These are phyloP conservation scores for Malassezia psittaci DNA, from an alignment of 1,284 basidiomycete species.

Conservation along the genomic window DNA sequence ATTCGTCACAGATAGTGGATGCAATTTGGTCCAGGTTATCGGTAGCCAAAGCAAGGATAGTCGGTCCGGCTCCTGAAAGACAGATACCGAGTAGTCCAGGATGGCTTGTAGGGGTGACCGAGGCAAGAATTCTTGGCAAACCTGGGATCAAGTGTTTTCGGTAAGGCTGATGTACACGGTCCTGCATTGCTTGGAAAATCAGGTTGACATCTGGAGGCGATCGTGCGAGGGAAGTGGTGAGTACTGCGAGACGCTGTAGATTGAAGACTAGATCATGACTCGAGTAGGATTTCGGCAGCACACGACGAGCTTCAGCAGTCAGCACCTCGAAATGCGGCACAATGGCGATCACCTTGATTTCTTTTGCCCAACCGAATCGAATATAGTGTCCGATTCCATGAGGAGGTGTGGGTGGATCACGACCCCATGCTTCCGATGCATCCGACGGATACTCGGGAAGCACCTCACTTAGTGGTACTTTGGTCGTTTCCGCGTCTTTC, in stretches of 20 bases:
- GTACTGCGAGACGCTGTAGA: constrained; percentile 88
- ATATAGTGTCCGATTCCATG: constrained; percentile 88
- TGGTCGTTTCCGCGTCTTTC: constrained; percentile 57
- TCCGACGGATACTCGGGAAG: constrained; percentile 90
- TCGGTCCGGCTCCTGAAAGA: constrained; percentile 92
- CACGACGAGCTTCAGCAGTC: constrained; percentile 84
- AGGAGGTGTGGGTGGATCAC: constrained; percentile 76
- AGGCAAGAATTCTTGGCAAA: constrained; percentile 55
- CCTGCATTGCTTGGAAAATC: constrained; percentile 99
- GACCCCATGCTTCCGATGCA: constrained; percentile 80
- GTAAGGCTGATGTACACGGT: constrained; percentile 94
- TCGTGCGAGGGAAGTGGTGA: constrained; percentile 84
- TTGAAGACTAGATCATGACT: constrained; percentile 91
- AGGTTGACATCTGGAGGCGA: constrained; percentile 82
- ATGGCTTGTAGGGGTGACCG: constrained; percentile 75
- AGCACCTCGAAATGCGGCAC: constrained; percentile 92
- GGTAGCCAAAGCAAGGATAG: constrained; percentile 91
- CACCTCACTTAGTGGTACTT: constrained; percentile 88
- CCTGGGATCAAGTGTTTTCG: constrained; percentile 85
- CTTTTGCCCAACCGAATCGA: constrained; percentile 72
- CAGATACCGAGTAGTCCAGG: constrained; percentile 92
- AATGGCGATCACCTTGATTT: constrained; percentile 86
- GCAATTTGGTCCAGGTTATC: constrained; percentile 42
- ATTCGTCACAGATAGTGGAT: constrained; percentile 33
- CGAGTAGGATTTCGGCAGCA: constrained; percentile 71